A percentile compares a stretch with the other conserved stretches of the same genome.
Conservation (phyloP, 2,329 filamentous ascomycete species). For the Sporothrix dimorphospora region DNA sequence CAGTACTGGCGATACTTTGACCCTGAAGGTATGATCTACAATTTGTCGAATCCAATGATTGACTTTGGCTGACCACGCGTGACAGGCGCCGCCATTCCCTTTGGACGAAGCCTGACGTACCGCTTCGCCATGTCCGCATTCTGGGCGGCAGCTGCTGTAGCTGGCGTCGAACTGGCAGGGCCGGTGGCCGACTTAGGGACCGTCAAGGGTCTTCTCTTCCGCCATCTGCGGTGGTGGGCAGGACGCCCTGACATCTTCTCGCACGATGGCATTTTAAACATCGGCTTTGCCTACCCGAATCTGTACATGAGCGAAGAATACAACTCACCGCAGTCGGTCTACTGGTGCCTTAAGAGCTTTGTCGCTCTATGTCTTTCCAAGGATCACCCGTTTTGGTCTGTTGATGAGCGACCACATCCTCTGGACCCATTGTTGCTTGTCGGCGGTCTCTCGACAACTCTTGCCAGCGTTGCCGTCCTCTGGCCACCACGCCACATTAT, state of each 20-base stretch:
- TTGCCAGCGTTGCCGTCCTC: constrained; percentile 43
- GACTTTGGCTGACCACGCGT: constrained; percentile 34
- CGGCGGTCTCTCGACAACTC: neutral
- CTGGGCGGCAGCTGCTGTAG: constrained; percentile 46
- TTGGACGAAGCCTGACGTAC: constrained; percentile 50
- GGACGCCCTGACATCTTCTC: neutral
- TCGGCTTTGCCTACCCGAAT: constrained; percentile 46
- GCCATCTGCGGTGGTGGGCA: constrained; percentile 8
- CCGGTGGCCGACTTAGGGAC: neutral
- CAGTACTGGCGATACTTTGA: constrained; percentile 17
- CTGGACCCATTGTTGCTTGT: neutral
- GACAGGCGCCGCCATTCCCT: constrained; percentile 51
- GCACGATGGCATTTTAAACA: constrained; percentile 45
- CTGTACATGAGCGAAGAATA: constrained; percentile 61
- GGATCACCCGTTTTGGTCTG: neutral
- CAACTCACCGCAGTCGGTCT: constrained; percentile 59
- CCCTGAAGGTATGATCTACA: neutral
- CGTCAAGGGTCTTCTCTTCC: neutral
- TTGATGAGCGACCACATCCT: neutral
- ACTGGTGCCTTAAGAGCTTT: constrained; percentile 58
- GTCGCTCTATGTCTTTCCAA: constrained; percentile 45
- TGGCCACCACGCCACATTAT: constrained; percentile 52
- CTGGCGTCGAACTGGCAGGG: constrained; percentile 39
- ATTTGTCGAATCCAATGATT: neutral
- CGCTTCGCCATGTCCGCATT: constrained; percentile 50